A percentile compares a stretch with the other conserved stretches of the same genome.
Conservation (phyloP, 1,139 yeast species). For the Protomyces pachydermus region DNA sequence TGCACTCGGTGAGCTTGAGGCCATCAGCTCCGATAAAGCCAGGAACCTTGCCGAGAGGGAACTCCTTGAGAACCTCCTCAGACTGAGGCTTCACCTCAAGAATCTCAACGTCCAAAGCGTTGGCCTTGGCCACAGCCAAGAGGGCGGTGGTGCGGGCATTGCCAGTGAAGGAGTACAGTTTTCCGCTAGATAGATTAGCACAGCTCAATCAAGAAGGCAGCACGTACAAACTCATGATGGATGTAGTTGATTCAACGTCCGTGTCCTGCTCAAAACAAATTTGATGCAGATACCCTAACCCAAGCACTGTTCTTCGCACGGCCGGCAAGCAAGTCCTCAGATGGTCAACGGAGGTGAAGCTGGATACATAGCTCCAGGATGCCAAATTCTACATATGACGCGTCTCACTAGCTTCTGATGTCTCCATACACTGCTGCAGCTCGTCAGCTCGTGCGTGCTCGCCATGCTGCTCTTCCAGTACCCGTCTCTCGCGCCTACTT, state of each 20-base stretch:
- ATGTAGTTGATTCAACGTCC: not conserved
- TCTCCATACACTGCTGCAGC: not conserved
- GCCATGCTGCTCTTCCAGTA: not conserved
- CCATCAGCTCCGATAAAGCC: conserved; percentile 78
- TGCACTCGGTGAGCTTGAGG: conserved; percentile 66
- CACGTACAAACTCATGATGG: not conserved
- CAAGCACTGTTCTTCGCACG: not conserved
- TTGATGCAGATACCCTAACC: not conserved
- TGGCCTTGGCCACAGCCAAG: conserved; percentile 53
- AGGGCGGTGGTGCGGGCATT: conserved; percentile 24
- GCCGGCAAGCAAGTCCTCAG: not conserved
- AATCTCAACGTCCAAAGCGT: conserved; percentile 64
- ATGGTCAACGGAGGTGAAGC: too few species aligned
- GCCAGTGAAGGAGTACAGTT: conserved; percentile 22
- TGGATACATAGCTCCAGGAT: too few species aligned
- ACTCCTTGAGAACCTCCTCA: conserved; percentile 49
- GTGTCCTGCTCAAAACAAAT: too few species aligned
- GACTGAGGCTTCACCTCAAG: conserved; percentile 46
- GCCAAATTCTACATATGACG: too few species aligned
- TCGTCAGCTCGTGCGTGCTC: not conserved
- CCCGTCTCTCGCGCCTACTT: not conserved
- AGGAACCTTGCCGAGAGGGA: conserved; percentile 58
- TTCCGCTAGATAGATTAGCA: conserved; percentile 1
- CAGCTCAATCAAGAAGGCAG: not conserved
- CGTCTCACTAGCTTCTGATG: not conserved